These are phyloP conservation scores for Acrodontium crateriforme DNA, from an alignment of 2,329 filamentous ascomycete genomes.

Conservation along the genomic window DNA sequence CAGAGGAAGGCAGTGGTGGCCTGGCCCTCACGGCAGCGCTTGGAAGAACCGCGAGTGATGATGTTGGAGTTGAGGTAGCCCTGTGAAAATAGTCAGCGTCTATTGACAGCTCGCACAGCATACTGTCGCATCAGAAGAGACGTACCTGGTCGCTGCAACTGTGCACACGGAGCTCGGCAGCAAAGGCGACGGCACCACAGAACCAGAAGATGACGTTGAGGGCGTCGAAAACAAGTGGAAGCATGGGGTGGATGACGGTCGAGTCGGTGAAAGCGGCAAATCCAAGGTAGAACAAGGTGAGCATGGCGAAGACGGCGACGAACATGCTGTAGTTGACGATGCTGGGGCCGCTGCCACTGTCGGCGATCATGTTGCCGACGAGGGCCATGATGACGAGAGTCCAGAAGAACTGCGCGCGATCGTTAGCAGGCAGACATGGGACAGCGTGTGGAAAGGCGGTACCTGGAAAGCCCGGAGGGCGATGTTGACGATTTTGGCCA, in stretches of 20 bases:
- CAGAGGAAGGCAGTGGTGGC: conserved; percentile 63
- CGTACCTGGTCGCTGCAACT: conserved; percentile 51
- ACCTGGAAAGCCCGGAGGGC: conserved; percentile 1
- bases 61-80: conserved; percentile 26
- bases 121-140: conserved; percentile 5
- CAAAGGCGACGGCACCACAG: conserved; percentile 54
- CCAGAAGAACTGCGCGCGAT: conserved; percentile 39
- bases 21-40: conserved; percentile 63
- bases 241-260: conserved; percentile 36
- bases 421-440: conserved; percentile 2
- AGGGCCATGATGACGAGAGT: conserved; percentile 47
- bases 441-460: not conserved
- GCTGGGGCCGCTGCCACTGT: conserved; percentile 39
- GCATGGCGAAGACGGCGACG: conserved; percentile 50
- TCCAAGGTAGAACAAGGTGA: conserved; percentile 50
- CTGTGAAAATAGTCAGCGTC: conserved; percentile 9
- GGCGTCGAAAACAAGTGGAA: conserved; percentile 43
- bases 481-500: not conserved
- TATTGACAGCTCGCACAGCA: not conserved
- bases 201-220: conserved; percentile 55
- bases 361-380: conserved; percentile 48
- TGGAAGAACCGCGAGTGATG: conserved; percentile 38
- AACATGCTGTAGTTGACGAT: conserved; percentile 55
- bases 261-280: conserved; percentile 40
- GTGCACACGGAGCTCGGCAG: conserved; percentile 53